These are phyloP conservation scores for Bryum argenteum DNA, from an alignment of 225 moss, liverwort and hornwort genomes.

Conservation along the genomic window DNA sequence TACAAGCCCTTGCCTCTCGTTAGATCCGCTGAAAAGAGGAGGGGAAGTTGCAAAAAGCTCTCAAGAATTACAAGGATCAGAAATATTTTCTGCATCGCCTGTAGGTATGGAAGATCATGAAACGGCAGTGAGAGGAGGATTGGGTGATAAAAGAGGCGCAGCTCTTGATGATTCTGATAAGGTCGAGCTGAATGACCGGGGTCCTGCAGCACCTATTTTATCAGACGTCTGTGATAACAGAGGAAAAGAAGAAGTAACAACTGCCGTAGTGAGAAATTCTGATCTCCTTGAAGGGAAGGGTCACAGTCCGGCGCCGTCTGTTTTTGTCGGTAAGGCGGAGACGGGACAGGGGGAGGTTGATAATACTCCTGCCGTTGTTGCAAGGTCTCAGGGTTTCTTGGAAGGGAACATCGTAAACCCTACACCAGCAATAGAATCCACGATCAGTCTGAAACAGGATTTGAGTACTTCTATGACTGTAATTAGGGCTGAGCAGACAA, in stretches of 20 bases:
- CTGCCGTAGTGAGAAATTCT: slow-evolving; percentile 22
- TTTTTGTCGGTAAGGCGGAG: slow-evolving; percentile 12
- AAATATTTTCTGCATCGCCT: slow-evolving; percentile 5
- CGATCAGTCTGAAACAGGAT: slow-evolving; percentile 20
- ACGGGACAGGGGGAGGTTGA: slow-evolving; percentile 14
- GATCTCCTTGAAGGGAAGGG: slow-evolving; percentile 13
- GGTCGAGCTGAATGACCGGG: slow-evolving; percentile 16
- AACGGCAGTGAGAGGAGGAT: slow-evolving; percentile 15
- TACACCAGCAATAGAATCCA: slow-evolving; percentile 25
- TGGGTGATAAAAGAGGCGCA: slow-evolving; percentile 20
- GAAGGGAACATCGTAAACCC: not conserved
- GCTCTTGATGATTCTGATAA: slow-evolving; percentile 7
- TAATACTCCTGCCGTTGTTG: slow-evolving; percentile 2
- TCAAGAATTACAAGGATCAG: slow-evolving; percentile 5
- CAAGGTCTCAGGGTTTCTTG: slow-evolving; percentile 21
- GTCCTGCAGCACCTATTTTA: not conserved
- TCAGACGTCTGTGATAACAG: slow-evolving; percentile 24
- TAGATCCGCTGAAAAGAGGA: slow-evolving; percentile 16
- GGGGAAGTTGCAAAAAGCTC: slow-evolving; percentile 25
- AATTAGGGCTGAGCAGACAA: slow-evolving; percentile 22
- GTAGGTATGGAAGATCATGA: slow-evolving; percentile 23
- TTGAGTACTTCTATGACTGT: slow-evolving; percentile 20
- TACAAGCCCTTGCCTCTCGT: slow-evolving; percentile 6
- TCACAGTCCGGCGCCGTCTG: not conserved
- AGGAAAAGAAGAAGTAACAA: slow-evolving; percentile 19